These are phyloP conservation scores for Francoa sonchifolia DNA, from an alignment of 441 rosid species.

Conservation along the genomic window DNA sequence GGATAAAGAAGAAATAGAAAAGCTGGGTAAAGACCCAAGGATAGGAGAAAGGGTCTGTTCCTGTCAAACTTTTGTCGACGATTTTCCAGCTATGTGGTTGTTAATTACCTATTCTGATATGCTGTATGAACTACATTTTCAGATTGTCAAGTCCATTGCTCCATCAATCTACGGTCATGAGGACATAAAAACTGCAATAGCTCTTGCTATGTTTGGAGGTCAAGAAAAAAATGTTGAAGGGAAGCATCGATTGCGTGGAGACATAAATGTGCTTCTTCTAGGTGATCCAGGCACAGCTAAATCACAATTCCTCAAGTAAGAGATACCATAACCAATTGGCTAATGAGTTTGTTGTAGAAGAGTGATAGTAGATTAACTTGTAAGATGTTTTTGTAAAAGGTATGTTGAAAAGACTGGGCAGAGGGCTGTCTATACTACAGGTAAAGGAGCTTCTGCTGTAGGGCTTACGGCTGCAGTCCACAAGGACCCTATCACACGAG, in stretches of 20 bases:
- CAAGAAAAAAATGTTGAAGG: constrained; percentile 94
- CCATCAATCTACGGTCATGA: constrained; percentile 99
- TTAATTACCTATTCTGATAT: constrained; percentile 6
- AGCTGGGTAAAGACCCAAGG: constrained; percentile 76
- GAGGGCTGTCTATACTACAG: constrained; percentile 97
- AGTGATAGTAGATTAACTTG: too few relatives aligned
- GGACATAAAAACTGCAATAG: constrained; percentile 86
- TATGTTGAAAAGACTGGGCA: constrained; percentile 97
- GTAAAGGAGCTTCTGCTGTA: constrained; percentile 98
- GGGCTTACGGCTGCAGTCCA: constrained; percentile 98
- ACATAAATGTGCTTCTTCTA: constrained; percentile 80
- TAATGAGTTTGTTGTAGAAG: constrained; percentile 3
- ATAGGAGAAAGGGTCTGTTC: constrained; percentile 79
- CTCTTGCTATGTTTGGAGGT: constrained; percentile 99
- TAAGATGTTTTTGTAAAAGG: constrained; percentile 26
- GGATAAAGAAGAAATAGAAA: constrained; percentile 86
- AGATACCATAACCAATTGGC: neutral
- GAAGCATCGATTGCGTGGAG: constrained; percentile 85
- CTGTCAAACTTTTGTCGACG: neutral
- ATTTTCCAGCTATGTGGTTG: constrained; percentile 3
- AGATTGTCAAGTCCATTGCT: constrained; percentile 91
- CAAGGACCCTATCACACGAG: constrained; percentile 96
- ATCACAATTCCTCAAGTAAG: constrained; percentile 94
- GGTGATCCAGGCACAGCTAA: constrained; percentile 99
- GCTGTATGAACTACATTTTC: constrained; percentile 13